Evolutionary conservation across 2,329 filamentous ascomycete genomes (phyloP).

Genomic region (Botryosphaeria agaves): DNA sequence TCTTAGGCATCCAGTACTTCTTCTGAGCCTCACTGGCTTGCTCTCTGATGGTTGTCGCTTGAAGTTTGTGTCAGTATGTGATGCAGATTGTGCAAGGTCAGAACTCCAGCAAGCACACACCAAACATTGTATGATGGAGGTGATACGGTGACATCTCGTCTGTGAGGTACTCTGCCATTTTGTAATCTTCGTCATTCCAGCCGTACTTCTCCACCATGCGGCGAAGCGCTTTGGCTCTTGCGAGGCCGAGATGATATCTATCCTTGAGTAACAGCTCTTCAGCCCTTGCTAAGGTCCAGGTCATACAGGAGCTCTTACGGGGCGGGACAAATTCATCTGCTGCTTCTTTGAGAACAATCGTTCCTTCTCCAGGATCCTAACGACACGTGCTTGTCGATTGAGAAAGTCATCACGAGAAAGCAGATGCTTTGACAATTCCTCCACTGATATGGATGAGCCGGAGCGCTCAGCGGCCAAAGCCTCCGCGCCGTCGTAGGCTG

Average conservation of each 20-base stretch:
- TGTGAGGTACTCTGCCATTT: constrained; percentile 48
- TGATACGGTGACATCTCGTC: constrained; percentile 59
- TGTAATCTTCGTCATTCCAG: constrained; percentile 49
- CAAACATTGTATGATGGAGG: constrained; percentile 54
- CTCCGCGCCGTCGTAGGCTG: no score
- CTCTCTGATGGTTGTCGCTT: constrained; percentile 51
- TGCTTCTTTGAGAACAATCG: constrained; percentile 32
- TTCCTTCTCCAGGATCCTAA: constrained; percentile 25
- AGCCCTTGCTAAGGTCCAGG: no score
- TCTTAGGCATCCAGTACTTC: constrained; percentile 49
- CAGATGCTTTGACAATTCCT: no score
- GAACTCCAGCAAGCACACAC: constrained; percentile 50
- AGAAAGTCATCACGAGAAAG: no score
- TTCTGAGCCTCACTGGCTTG: constrained; percentile 60
- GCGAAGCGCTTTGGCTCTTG: constrained; percentile 51
- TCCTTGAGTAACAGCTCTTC: no score
- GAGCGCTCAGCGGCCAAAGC: no score
- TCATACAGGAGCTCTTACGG: no score
- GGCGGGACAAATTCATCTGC: constrained; percentile 32
- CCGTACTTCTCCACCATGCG: constrained; percentile 48
- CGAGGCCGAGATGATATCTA: no score
- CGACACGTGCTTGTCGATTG: no score
- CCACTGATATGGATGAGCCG: no score
- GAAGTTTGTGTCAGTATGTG: background rate
- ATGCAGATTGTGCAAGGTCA: background rate